Evolutionary conservation across 2,329 filamentous ascomycete species (phyloP).

Genomic region (Aureobasidium sp.): DNA sequence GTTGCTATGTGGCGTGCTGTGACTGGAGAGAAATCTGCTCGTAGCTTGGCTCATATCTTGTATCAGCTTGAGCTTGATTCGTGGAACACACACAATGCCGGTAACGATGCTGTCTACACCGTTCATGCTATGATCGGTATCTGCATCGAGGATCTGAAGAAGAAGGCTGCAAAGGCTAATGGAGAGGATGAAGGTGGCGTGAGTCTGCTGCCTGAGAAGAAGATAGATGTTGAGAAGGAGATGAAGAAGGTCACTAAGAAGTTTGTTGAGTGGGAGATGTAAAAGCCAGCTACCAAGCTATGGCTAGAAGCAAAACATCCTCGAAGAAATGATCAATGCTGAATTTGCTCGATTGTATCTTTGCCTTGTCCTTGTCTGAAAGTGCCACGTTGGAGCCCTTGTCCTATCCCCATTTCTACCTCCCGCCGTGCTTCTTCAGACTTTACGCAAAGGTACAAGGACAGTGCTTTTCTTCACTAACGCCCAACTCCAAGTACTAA

Average conservation of each 20-base stretch:
- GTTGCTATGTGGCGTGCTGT: conserved; percentile 59
- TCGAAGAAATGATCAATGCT: too few species aligned
- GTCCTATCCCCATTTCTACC: too few species aligned
- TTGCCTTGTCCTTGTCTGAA: too few species aligned
- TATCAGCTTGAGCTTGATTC: conserved; percentile 53
- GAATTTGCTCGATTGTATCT: too few species aligned
- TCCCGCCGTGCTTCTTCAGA: too few species aligned
- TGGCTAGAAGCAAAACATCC: too few species aligned
- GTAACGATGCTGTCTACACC: conserved; percentile 42
- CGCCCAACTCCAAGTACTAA: too few species aligned
- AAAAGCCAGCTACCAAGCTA: background rate
- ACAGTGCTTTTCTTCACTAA: too few species aligned
- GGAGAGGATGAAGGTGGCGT: background rate
- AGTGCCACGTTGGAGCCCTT: too few species aligned
- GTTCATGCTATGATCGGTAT: conserved; percentile 64
- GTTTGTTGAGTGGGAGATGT: conserved; percentile 5
- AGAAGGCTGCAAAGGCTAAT: conserved; percentile 3
- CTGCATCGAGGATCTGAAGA: conserved; percentile 36
- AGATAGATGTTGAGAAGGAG: background rate
- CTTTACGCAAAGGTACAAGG: too few species aligned
- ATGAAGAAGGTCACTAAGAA: background rate
- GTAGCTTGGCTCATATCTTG: conserved; percentile 55
- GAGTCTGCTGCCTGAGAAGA: background rate
- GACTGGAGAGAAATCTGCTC: conserved; percentile 42
- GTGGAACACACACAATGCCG: conserved; percentile 33